These are phyloP conservation scores for Aureobasidium sp. DNA, from an alignment of 2,329 filamentous ascomycete species.

Conservation along the genomic window DNA sequence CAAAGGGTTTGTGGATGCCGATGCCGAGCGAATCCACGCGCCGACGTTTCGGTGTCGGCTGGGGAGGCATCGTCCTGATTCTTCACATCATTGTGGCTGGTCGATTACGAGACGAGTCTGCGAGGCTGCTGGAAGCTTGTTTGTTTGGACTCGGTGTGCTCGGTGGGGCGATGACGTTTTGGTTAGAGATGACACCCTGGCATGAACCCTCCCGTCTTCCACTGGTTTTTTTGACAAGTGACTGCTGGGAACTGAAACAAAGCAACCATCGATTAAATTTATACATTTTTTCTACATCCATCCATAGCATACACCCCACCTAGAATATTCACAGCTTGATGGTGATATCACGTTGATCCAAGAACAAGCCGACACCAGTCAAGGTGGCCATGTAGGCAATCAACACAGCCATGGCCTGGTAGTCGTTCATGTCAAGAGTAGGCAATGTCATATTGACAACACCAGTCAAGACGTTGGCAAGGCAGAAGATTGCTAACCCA, in stretches of 20 bases:
- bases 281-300: background rate
- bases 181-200: too few relatives aligned
- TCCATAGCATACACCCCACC: background rate
- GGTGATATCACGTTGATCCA: constrained; percentile 61
- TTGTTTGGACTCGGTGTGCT: background rate
- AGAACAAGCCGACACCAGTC: constrained; percentile 58
- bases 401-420: constrained; percentile 65
- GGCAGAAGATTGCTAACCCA: constrained; percentile 73
- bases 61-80: constrained; percentile 3
- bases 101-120: background rate
- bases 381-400: constrained; percentile 63
- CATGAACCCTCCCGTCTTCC: too few relatives aligned
- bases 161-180: too few relatives aligned
- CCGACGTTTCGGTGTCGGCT: constrained; percentile 49
- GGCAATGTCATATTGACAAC: constrained; percentile 79
- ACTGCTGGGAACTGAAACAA: too few relatives aligned
- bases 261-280: background rate
- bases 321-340: constrained; percentile 59
- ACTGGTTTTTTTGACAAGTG: background rate
- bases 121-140: background rate
- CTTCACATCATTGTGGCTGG: constrained; percentile 8
- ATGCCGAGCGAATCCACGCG: constrained; percentile 52
- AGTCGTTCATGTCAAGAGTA: constrained; percentile 64
- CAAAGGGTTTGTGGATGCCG: constrained; percentile 64
- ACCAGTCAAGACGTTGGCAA: constrained; percentile 85